Base-by-base conservation (phyloP, 768 basidiomycete species). In the Panus rudis region DNA sequence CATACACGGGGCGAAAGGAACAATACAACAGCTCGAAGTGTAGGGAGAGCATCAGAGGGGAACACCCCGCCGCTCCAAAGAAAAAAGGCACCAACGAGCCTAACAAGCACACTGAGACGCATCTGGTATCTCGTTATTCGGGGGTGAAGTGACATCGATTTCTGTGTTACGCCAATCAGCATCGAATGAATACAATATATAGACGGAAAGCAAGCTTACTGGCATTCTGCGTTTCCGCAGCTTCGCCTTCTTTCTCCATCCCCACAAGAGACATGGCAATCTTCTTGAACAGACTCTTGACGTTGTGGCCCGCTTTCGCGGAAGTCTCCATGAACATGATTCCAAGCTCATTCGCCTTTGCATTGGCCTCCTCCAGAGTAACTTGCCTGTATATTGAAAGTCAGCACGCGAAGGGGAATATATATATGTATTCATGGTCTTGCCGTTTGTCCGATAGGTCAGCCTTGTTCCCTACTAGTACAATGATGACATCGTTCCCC, bases 291-390 rank as follows among this genome's bases (percentile, higher is more conserved):
- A 99, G 64, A 52, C 89, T 89, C 71, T 99, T 99, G 48, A 99
- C 96, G 52, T 99, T 99, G 63, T 98, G 96, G 3, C 96, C 96
- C 6, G 96, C 96, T 63, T 99, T 99, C 23, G 96, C 96, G 22
- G 92, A 96, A 7, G 96, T 98, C 67, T 99, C 96, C 84, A 98
- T 98, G 60, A 94, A 96, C 84, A 98, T 90, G 52, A 98, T 90
- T 56, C 83, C 84, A 50, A 96, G 69, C 61, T 94, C 84, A 34
- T 89, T 84, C 12, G 92, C 76, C 58, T 92, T 92, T 34, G 82
- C 79, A 20, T 93, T 94, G 10, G 94, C 91, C 60, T 98, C 96
- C 61, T 99, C 96, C 4, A 93, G 73, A 6, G 94, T 98, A n/a
- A 99, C 94, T 81, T 99, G 93, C 45, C 94, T 99, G 55, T 2